Percentiles rank a stretch among this genome's conserved stretches.
Conservation (phyloP, 2,329 filamentous ascomycete genomes). For the Monosporascus sp. region DNA sequence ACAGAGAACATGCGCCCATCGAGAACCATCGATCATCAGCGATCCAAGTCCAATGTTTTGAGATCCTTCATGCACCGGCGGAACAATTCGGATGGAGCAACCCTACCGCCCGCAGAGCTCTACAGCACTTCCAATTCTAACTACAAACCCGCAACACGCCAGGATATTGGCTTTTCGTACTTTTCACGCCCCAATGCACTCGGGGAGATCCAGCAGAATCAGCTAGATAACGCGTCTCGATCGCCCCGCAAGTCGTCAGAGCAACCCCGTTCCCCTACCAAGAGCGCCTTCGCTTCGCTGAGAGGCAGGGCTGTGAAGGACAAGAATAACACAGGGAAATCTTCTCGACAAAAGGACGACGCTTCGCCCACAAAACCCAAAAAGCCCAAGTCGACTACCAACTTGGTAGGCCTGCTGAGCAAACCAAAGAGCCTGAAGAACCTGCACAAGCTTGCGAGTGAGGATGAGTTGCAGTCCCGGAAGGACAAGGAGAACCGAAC, state of each 20-base stretch:
- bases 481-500: conserved; percentile 81
- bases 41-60: conserved; percentile 44
- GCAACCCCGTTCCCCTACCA: conserved; percentile 22
- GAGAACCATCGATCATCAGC: conserved; percentile 25
- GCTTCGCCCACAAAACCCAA: conserved; percentile 57
- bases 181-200: conserved; percentile 41
- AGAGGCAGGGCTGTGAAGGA: conserved; percentile 36
- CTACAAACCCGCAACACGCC: conserved; percentile 16
- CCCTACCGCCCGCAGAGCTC: conserved; percentile 23
- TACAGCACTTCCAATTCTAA: conserved; percentile 15
- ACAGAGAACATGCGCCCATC: conserved; percentile 10
- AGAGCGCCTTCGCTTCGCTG: conserved; percentile 26
- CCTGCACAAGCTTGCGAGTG: conserved; percentile 45
- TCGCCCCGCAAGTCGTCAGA: conserved; percentile 18
- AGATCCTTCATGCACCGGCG: conserved; percentile 45
- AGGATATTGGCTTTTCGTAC: conserved; percentile 26
- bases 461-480: conserved; percentile 43
- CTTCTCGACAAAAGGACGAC: conserved; percentile 32
- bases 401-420: conserved; percentile 70
- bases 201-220: conserved; percentile 53
- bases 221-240: conserved; percentile 23
- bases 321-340: conserved; percentile 9
- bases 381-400: conserved; percentile 79
- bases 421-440: conserved; percentile 70
- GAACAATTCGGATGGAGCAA: conserved; percentile 39